Evolutionary conservation across 148 eudicot species (phyloP), one percentile per base, ranked within the genome.

Genomic region (Amaranthus cruentus): DNA sequence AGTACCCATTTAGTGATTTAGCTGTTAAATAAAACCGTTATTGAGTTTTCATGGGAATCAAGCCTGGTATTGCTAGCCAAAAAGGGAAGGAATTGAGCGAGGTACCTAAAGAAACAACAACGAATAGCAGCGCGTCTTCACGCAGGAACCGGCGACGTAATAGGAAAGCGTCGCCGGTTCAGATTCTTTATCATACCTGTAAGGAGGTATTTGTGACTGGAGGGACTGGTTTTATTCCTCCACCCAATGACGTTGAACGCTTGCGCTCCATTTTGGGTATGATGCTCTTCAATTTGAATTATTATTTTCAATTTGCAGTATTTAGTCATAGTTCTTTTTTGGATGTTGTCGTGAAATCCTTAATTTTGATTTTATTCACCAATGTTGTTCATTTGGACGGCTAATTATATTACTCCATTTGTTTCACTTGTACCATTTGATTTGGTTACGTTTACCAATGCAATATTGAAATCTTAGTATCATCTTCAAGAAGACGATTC

Each of bases 221-320:
- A 44, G 89, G 86, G 55, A 73, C 84, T 55, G 95, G 88, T 44
- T 81, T 91, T 73, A 74, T 89, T 69, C 97, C 97, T 0, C 70
- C 84, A 4, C 73, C 84, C 4, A 83, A 72, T 0, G 82, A 87
- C 48, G 75, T 91, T 8, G 78, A 83, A 44, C 88, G 81, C 13
- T 64, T 91, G 38, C 79, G 82, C 51, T 81, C 90, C n/a, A 79
- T 88, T 62, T 78, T 91, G 83, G 95, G 97, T 91, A 82, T 71
- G 83, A 28, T 72, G 50, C 7, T 2, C 50, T 53, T 28, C 38
- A 28, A 42, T 28, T 62, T 55, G 5, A 56, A 69, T 70, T 44
- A 51, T 44, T 15, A 38, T 44, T 70, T 38, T 18, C 18, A 18
- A 18, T 18, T 18, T 18, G 18, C 18, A 18, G 18, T 18, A 18